A percentile compares a stretch with the other conserved stretches of the same genome.
phyloP scores from a whole-genome alignment of 1,139 yeast genomes.

The Arxiozyma slooffiae region DNA sequence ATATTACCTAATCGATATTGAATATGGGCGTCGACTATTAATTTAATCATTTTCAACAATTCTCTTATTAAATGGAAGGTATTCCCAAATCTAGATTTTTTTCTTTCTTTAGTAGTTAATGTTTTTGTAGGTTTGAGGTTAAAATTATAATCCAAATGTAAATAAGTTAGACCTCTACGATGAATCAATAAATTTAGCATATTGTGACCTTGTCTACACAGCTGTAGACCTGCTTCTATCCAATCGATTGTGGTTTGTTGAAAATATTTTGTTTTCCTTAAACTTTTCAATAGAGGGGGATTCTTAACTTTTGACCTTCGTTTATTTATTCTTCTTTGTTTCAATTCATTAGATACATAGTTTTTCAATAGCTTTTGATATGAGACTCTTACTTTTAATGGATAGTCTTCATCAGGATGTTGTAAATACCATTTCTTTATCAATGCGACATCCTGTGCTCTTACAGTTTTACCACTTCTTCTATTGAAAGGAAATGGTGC shows the following conservation, averaged over 20 bases:
- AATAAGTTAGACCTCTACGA: constrained; percentile 79
- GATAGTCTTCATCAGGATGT: constrained; percentile 50
- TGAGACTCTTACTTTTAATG: constrained; percentile 72
- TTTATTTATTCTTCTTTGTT: constrained; percentile 32
- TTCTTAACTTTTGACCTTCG: constrained; percentile 37
- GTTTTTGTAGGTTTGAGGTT: constrained; percentile 95
- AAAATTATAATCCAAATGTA: constrained; percentile 91
- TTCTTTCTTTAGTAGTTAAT: constrained; percentile 89
- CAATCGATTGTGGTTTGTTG: constrained; percentile 90
- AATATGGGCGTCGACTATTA: constrained; percentile 87
- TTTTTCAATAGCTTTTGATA: constrained; percentile 77
- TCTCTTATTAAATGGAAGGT: constrained; percentile 93
- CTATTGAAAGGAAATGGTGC: constrained; percentile 82
- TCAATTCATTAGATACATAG: constrained; percentile 63
- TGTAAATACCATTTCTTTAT: constrained; percentile 75
- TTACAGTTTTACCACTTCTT: constrained; percentile 56
- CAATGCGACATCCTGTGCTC: constrained; percentile 87
- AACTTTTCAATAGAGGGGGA: constrained; percentile 43
- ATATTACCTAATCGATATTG: constrained; percentile 83
- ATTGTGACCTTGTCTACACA: constrained; percentile 86
- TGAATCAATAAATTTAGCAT: constrained; percentile 88
- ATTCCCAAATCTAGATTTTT: constrained; percentile 90
- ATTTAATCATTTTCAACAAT: constrained; percentile 66
- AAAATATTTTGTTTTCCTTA: constrained; percentile 75
- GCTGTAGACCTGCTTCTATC: constrained; percentile 96